Evolutionary conservation across 306 rosid genomes (phyloP).

Genomic region (Senna siamea): DNA sequence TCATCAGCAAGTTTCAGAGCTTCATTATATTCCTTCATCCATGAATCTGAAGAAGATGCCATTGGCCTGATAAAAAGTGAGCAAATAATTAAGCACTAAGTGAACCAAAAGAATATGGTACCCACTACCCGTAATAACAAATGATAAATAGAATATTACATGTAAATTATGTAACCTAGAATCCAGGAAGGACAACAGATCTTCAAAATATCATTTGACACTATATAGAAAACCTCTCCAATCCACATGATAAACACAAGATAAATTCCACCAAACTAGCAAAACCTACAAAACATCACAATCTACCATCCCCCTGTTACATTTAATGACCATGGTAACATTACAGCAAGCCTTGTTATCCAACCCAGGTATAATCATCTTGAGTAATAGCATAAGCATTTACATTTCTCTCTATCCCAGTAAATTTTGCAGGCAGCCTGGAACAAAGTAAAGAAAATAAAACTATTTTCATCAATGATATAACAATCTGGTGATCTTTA

Average conservation of each 20-base stretch:
- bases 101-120: slow-evolving; percentile 12
- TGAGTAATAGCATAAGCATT: background rate
- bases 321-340: slow-evolving; percentile 12
- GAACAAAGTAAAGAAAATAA: background rate
- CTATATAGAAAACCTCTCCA: slow-evolving; percentile 18
- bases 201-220: slow-evolving; percentile 12
- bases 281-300: slow-evolving; percentile 8
- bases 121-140: slow-evolving; percentile 15
- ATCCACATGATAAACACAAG: background rate
- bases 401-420: background rate
- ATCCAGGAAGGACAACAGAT: background rate
- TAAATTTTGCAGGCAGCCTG: background rate
- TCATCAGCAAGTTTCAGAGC: slow-evolving; percentile 90
- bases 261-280: background rate
- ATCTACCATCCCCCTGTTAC: background rate
- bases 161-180: background rate
- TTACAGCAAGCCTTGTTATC: background rate
- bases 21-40: slow-evolving; percentile 95
- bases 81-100: background rate
- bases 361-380: slow-evolving; percentile 6
- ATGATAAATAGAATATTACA: background rate
- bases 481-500: slow-evolving; percentile 1
- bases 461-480: slow-evolving; percentile 1
- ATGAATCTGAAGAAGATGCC: slow-evolving; percentile 90
- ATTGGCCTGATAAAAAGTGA: slow-evolving; percentile 52